Conservation (phyloP, 2,329 filamentous ascomycete genomes). For the Fusarium bulbicola region DNA sequence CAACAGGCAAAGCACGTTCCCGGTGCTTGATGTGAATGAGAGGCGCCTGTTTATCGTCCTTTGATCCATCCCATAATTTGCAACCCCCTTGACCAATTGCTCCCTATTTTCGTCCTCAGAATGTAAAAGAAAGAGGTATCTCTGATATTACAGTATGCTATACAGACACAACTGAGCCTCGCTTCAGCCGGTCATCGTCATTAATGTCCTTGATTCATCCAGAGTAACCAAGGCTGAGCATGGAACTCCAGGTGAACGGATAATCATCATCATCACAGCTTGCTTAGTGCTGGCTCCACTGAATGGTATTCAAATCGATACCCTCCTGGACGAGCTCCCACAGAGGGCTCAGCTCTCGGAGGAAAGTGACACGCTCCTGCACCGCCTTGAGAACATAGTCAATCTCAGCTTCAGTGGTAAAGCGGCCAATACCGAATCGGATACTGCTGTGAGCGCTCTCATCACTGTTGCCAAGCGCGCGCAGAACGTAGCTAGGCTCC, state of each 20-base stretch:
- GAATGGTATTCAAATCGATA: slow-evolving; percentile 92
- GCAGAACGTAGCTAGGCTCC: slow-evolving; percentile 94
- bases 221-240: not conserved
- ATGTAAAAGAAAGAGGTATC: slow-evolving; percentile 46
- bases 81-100: slow-evolving; percentile 33
- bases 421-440: slow-evolving; percentile 94
- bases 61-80: slow-evolving; percentile 27
- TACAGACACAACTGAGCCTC: slow-evolving; percentile 43
- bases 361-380: slow-evolving; percentile 86
- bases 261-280: slow-evolving; percentile 2
- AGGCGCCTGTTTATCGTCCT: slow-evolving; percentile 18
- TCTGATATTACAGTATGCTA: slow-evolving; percentile 46
- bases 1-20: slow-evolving; percentile 13
- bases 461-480: slow-evolving; percentile 93
- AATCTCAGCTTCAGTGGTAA: slow-evolving; percentile 94
- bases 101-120: slow-evolving; percentile 36
- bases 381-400: slow-evolving; percentile 98
- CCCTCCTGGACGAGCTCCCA: slow-evolving; percentile 99
- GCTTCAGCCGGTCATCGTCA: slow-evolving; percentile 29
- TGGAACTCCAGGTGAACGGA: not conserved
- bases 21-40: slow-evolving; percentile 12
- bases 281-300: slow-evolving; percentile 94
- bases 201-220: slow-evolving; percentile 9
- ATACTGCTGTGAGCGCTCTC: slow-evolving; percentile 99
- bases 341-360: slow-evolving; percentile 92